Evolutionary conservation across 495 filamentous ascomycete genomes (phyloP).

Genomic region (Daldinia concentrica): DNA sequence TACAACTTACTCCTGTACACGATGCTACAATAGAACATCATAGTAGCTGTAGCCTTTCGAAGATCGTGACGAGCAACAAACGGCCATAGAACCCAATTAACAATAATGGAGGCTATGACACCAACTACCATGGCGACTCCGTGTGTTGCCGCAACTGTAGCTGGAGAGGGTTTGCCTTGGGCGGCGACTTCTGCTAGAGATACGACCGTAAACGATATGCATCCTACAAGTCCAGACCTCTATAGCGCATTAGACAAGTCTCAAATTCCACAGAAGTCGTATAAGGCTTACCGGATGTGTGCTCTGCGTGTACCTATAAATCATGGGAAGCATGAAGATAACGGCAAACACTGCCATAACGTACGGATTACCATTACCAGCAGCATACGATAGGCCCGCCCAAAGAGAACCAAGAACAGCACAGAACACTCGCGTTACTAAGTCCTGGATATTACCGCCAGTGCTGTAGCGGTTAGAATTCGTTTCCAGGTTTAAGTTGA

Average conservation of each 20-base stretch:
- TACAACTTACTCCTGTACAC: slow-evolving; percentile 54
- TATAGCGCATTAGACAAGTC: slow-evolving; percentile 20
- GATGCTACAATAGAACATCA: slow-evolving; percentile 65
- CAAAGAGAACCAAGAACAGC: slow-evolving; percentile 62
- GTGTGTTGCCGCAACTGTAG: slow-evolving; percentile 57
- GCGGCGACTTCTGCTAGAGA: slow-evolving; percentile 57
- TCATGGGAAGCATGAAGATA: slow-evolving; percentile 65
- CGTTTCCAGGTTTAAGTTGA: background rate
- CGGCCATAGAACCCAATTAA: slow-evolving; percentile 69
- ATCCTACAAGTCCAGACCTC: slow-evolving; percentile 62
- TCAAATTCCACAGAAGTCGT: background rate
- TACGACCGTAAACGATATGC: slow-evolving; percentile 64
- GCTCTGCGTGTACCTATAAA: slow-evolving; percentile 65
- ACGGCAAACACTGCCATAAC: slow-evolving; percentile 65
- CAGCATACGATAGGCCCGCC: slow-evolving; percentile 62
- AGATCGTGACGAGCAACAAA: slow-evolving; percentile 68
- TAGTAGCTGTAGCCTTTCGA: slow-evolving; percentile 61
- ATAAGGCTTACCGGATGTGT: slow-evolving; percentile 56
- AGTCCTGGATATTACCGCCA: slow-evolving; percentile 65
- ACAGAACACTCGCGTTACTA: slow-evolving; percentile 58
- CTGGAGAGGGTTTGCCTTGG: slow-evolving; percentile 46
- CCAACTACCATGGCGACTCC: slow-evolving; percentile 62
- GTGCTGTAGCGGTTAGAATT: slow-evolving; percentile 48
- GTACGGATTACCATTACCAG: slow-evolving; percentile 60
- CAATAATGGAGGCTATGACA: slow-evolving; percentile 58